These are phyloP conservation scores for Piper longum DNA, from an alignment of 164 flowering plant species.

Conservation along the genomic window DNA sequence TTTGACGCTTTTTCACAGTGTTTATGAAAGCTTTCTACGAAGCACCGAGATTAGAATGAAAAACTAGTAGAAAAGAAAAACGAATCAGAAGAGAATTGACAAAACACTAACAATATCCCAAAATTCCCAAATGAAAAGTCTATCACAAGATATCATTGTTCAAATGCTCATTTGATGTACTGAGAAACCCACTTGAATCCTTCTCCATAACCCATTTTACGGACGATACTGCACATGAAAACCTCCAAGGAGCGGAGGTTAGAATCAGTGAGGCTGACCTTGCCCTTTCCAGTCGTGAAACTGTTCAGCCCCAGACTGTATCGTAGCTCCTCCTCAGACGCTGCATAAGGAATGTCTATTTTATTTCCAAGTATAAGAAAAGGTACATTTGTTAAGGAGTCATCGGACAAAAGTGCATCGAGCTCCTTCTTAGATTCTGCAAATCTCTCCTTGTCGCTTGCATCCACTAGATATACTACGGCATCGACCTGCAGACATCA, in stretches of 20 bases:
- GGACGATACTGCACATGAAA: slow-evolving; percentile 75
- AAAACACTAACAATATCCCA: not conserved
- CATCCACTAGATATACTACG: slow-evolving; percentile 58
- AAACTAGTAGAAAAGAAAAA: too few species aligned
- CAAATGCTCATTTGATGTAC: slow-evolving; percentile 38
- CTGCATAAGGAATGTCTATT: slow-evolving; percentile 51
- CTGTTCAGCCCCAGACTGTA: slow-evolving; percentile 41
- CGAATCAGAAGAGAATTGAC: not conserved
- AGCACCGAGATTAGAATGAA: not conserved
- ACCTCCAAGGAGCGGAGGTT: slow-evolving; percentile 57
- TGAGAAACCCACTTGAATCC: slow-evolving; percentile 71
- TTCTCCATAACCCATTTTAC: slow-evolving; percentile 71
- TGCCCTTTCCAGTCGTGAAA: slow-evolving; percentile 64
- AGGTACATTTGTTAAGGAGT: slow-evolving; percentile 43
- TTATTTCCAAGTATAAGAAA: slow-evolving; percentile 62
- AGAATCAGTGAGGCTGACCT: slow-evolving; percentile 35
- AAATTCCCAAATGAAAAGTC: not conserved
- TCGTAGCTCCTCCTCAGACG: slow-evolving; percentile 55
- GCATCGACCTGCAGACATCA: slow-evolving; percentile 44
- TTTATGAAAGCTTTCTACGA: not conserved
- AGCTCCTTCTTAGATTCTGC: slow-evolving; percentile 59
- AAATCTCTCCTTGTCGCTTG: slow-evolving; percentile 58
- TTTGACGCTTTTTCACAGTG: not conserved
- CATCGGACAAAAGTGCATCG: slow-evolving; percentile 59
- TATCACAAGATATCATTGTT: not conserved